Conservation (phyloP, 257 asterid species). For the Striga asiatica region DNA sequence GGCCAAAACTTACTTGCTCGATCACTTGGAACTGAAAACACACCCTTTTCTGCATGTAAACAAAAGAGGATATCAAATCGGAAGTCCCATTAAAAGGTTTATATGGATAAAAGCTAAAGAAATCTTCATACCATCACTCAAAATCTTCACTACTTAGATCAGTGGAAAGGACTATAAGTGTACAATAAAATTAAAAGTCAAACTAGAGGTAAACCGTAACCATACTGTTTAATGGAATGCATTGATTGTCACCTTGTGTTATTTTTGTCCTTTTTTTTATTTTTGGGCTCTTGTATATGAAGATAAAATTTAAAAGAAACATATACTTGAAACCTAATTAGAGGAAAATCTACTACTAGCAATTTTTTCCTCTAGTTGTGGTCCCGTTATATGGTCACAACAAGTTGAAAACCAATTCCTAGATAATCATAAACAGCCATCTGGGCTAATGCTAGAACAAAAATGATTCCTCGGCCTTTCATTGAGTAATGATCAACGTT, state of each 20-base stretch:
- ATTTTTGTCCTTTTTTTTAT: too few species aligned
- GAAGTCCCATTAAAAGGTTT: constrained; percentile 13
- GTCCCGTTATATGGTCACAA: constrained; percentile 16
- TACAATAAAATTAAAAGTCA: too few species aligned
- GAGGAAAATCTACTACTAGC: neutral
- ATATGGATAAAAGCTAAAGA: constrained; percentile 10
- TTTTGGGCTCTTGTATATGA: neutral
- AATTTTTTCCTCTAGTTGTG: constrained; percentile 14
- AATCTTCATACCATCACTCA: too few species aligned
- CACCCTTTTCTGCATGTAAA: constrained; percentile 27
- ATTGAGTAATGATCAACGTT: neutral
- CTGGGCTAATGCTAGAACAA: constrained; percentile 21
- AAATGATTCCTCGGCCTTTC: constrained; percentile 13
- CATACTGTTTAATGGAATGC: constrained; percentile 6
- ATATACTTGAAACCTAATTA: too few species aligned
- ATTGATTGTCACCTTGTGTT: constrained; percentile 13
- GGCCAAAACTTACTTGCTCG: constrained; percentile 5
- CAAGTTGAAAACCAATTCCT: constrained; percentile 19
- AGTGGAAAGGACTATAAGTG: neutral
- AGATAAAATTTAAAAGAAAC: too few species aligned
- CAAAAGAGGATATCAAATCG: neutral
- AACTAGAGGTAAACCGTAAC: neutral
- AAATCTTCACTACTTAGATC: constrained; percentile 9
- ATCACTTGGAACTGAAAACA: constrained; percentile 18
- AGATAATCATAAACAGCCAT: constrained; percentile 17